Evolutionary conservation across 495 filamentous ascomycete genomes (phyloP), one percentile per base, ranked within the genome.

Genomic region (Usnea hakonensis): DNA sequence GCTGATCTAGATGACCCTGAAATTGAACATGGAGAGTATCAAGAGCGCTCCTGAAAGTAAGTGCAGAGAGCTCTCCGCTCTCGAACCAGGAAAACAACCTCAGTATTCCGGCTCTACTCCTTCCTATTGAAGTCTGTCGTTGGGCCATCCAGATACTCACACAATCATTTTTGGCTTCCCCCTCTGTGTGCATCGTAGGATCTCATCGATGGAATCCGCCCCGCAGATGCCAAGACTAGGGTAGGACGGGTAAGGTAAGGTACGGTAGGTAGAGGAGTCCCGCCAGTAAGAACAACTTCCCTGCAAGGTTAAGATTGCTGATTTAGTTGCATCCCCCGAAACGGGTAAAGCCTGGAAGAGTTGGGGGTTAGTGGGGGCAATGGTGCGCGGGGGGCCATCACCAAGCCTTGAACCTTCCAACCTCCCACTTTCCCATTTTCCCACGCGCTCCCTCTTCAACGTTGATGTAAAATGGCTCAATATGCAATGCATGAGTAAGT

Each of bases 341-440:
- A 16, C 26, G 28, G n/a, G 48, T 52, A 33, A 52, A 52, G 28
- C 19, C 32, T 4, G 17, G 38, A n/a, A n/a, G n/a, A n/a, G 33
- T 57, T 57, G 30, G 1, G 55, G 35, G 33, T 33, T 37, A 16
- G 17, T 33, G 54, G 36, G 50, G 46, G 36, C 46, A 61, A 44
- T 32, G 58, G 54, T 61, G 48, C 14, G 58, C 58, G 58, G 37
- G 30, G 37, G 55, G 40, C 40, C 55, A 23, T 37, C 55, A 40
- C 8, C 55, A 23, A 57, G 19, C 8, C 40, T 41, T 37, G n/a
- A n/a, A 52, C 32, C 26, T 17, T 28, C 48, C 36, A 52, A n/a
- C 35, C 41, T 30, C 58, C 33, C 58, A 60, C 44, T 52, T 60
- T 54, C 58, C 33, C 58, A 60, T 33, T 52, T 60, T 54, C 43